A percentile compares a stretch with the other conserved stretches of the same genome.
phyloP scores from a whole-genome alignment of 352 stramenopile species.

The Thraustochytrium striatum region DNA sequence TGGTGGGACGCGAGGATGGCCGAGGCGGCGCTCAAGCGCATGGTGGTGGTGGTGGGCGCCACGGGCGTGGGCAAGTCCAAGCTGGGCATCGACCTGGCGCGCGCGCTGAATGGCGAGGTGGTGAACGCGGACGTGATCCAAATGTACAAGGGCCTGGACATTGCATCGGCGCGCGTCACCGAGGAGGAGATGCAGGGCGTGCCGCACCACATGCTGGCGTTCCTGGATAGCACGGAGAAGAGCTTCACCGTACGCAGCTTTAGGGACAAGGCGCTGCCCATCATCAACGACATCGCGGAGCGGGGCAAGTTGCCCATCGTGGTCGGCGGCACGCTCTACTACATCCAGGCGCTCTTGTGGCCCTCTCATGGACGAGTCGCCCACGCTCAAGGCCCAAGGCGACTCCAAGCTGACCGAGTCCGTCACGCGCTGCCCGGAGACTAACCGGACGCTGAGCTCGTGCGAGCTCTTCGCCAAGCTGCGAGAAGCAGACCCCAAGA shows the following conservation, averaged over 20 bases:
- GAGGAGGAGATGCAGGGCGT: conserved; percentile 74
- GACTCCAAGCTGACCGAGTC: neutral
- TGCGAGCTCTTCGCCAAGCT: conserved; percentile 61
- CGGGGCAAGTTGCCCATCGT: conserved; percentile 80
- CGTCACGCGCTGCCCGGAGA: neutral
- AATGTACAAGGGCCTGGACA: conserved; percentile 79
- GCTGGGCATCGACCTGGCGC: conserved; percentile 80
- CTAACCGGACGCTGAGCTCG: neutral
- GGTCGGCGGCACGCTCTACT: conserved; percentile 86
- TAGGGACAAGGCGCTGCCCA: conserved; percentile 65
- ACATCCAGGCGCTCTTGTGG: conserved; percentile 81
- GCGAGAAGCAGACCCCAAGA: conserved; percentile 69
- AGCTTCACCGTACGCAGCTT: conserved; percentile 73
- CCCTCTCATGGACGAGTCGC: conserved; percentile 74
- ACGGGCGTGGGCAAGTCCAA: conserved; percentile 84
- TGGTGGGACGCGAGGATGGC: no score
- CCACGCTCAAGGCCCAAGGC: conserved; percentile 48
- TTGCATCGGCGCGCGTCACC: conserved; percentile 77
- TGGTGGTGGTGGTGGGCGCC: conserved; percentile 80
- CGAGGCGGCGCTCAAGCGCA: conserved; percentile 72
- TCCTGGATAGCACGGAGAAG: conserved; percentile 68
- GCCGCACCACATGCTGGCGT: conserved; percentile 78
- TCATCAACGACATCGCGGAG: conserved; percentile 74
- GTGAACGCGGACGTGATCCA: conserved; percentile 86
- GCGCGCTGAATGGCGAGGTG: conserved; percentile 76